Percentiles rank a stretch among this genome's conserved stretches.
phyloP scores from a whole-genome alignment of 202 grass and related monocot genomes.

The Cymbopogon flexuosus region DNA sequence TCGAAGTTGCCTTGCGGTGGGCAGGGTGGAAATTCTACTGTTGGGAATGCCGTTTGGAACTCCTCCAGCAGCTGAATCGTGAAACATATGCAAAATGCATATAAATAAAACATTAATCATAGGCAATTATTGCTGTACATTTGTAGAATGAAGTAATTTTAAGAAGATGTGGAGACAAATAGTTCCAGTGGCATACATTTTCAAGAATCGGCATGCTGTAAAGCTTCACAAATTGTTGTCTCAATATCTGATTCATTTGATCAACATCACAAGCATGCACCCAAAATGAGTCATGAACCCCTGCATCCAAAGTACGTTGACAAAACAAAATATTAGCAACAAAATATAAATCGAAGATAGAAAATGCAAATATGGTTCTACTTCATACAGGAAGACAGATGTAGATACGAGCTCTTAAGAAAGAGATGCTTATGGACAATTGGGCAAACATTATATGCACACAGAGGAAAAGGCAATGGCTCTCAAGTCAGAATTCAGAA shows the following conservation, averaged over 20 bases:
- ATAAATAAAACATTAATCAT: slow-evolving; percentile 11
- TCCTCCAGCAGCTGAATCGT: slow-evolving; percentile 61
- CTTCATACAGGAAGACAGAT: background rate
- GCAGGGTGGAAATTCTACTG: slow-evolving; percentile 65
- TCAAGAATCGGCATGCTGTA: slow-evolving; percentile 87
- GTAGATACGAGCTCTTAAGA: background rate
- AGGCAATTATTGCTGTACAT: background rate
- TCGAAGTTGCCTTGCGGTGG: slow-evolving; percentile 74
- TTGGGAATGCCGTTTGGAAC: slow-evolving; percentile 63
- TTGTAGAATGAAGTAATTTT: background rate
- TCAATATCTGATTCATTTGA: slow-evolving; percentile 88
- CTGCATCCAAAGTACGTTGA: slow-evolving; percentile 39
- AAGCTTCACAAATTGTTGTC: slow-evolving; percentile 87
- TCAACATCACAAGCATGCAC: slow-evolving; percentile 88
- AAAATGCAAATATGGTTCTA: background rate
- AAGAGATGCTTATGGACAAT: slow-evolving; percentile 2
- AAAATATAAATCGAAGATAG: background rate
- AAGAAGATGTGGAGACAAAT: background rate
- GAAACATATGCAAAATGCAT: slow-evolving; percentile 25
- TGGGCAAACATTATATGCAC: background rate
- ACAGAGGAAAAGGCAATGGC: background rate
- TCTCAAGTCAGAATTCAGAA: slow-evolving; percentile 9
- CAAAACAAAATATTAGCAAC: background rate
- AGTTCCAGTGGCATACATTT: slow-evolving; percentile 51
- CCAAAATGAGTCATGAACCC: slow-evolving; percentile 95